Evolutionary conservation across 2,329 filamentous ascomycete species (phyloP), one percentile per base, ranked within the genome.

Genomic region (Botrytis paeoniae): DNA sequence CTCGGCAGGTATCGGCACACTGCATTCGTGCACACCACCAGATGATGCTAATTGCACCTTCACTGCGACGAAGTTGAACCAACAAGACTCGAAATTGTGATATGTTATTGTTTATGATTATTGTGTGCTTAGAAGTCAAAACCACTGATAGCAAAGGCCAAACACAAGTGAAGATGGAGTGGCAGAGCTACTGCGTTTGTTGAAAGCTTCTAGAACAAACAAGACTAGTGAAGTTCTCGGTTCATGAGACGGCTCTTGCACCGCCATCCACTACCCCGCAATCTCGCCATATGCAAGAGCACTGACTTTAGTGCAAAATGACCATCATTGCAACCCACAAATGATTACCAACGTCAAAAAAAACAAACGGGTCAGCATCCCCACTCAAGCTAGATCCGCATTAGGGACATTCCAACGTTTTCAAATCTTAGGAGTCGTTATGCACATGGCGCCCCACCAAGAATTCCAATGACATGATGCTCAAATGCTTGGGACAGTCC

Each of bases 251-350:
- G 39, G 37, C 39, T 39, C 39, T 29, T 54, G 68, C 68, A 43
- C 39, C n/a, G 29, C 35, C 18, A n/a, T 71, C 16, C 45, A 51
- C 60, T 66, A 66, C 70, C 70, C 70, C 70, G 61, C 61, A 71
- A 64, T 66, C 60, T 43, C 48, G 60, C 37, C n/a, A 64, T 14
- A 54, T 71, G 18, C 60, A 35, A 66, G 60, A 71, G 41, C 41
- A 60, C 35, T 9, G 20, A 60, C 22, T 41, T 61, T 45, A 45
- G 54, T 61, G 54, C 37, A 22, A 60, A 45, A 41, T 62, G 39
- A 70, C 68, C 48, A 32, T 41, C 18, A 41, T 57, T 59, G n/a
- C 18, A 69, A 57, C 65, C n/a, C 65, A 57, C 48, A 57, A 57
- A 39, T 65, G 43, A 64, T 37, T 41, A 65, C 43, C 43, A 71